Conservation (phyloP, 768 basidiomycete genomes). For the Naganishia vaughanmartiniae region DNA sequence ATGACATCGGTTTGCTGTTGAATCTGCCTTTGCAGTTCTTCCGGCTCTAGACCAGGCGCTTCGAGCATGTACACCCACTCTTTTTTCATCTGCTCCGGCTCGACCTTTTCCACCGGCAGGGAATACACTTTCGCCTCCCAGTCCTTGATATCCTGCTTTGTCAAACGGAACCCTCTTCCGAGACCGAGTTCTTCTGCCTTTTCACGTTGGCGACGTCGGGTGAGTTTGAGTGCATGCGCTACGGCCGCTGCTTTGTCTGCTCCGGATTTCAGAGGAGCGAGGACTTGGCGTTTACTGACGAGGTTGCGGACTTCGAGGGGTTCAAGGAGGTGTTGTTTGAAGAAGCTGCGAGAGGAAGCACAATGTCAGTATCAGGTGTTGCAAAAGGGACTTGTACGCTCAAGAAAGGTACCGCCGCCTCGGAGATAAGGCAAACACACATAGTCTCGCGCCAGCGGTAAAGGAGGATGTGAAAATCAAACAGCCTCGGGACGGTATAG, state of each 20-base stretch:
- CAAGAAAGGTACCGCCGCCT: too few species aligned
- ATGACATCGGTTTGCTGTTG: background rate
- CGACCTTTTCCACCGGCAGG: slow-evolving; percentile 4
- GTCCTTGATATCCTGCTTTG: slow-evolving; percentile 27
- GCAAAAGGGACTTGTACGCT: too few species aligned
- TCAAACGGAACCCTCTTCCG: slow-evolving; percentile 28
- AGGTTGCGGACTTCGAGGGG: slow-evolving; percentile 38
- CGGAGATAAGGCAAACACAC: too few species aligned
- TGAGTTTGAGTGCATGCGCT: slow-evolving; percentile 32
- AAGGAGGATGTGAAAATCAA: too few species aligned
- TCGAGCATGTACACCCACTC: slow-evolving; percentile 28
- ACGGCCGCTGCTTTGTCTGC: slow-evolving; percentile 38
- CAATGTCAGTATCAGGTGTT: background rate
- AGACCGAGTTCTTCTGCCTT: slow-evolving; percentile 23
- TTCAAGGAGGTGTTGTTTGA: slow-evolving; percentile 38
- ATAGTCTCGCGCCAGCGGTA: too few species aligned
- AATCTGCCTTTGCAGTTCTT: background rate
- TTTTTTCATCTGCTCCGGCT: slow-evolving; percentile 22
- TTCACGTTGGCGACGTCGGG: slow-evolving; percentile 31
- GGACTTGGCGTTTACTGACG: slow-evolving; percentile 33
- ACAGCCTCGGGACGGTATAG: too few species aligned
- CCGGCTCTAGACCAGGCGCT: slow-evolving; percentile 13
- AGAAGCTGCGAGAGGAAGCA: slow-evolving; percentile 30
- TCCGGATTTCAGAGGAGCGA: slow-evolving; percentile 34
- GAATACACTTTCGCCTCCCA: slow-evolving; percentile 26